Conservation (phyloP, 164 flowering plant species). For the Echeveria elegans region DNA sequence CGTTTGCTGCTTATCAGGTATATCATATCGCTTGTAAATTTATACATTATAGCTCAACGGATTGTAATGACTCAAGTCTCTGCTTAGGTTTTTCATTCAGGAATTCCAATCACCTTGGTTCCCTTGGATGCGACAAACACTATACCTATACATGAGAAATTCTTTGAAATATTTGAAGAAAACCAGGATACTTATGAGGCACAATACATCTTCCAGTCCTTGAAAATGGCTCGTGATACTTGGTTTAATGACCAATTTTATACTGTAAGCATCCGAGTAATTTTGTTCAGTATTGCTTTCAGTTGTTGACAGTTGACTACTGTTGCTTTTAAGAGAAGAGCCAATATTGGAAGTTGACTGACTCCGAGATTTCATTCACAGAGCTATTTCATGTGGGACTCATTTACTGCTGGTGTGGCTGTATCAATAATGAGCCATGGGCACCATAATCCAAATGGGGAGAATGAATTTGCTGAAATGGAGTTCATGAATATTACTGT, state of each 20-base stretch:
- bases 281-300: background rate
- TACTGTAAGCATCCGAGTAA: slow-evolving; percentile 30
- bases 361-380: slow-evolving; percentile 38
- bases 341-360: background rate
- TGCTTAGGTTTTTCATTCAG: slow-evolving; percentile 82
- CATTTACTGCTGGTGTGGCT: slow-evolving; percentile 81
- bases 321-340: background rate
- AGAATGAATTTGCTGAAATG: slow-evolving; percentile 91
- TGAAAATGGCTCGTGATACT: slow-evolving; percentile 75
- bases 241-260: slow-evolving; percentile 61
- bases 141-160: slow-evolving; percentile 56
- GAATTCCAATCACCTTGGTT: slow-evolving; percentile 79
- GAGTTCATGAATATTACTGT: slow-evolving; percentile 80
- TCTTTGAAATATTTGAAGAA: slow-evolving; percentile 50
- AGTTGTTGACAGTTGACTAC: background rate
- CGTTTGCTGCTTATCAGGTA: slow-evolving; percentile 97
- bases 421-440: slow-evolving; percentile 64
- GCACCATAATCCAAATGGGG: slow-evolving; percentile 27
- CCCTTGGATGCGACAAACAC: slow-evolving; percentile 97
- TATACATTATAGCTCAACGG: too few species aligned
- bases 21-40: too few species aligned
- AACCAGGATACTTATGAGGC: slow-evolving; percentile 76
- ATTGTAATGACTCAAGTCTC: too few species aligned
- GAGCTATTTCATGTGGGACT: slow-evolving; percentile 98
- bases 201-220: slow-evolving; percentile 68